Conservation (phyloP, 1,284 basidiomycete species). For the Anthracocystis walkeri region DNA sequence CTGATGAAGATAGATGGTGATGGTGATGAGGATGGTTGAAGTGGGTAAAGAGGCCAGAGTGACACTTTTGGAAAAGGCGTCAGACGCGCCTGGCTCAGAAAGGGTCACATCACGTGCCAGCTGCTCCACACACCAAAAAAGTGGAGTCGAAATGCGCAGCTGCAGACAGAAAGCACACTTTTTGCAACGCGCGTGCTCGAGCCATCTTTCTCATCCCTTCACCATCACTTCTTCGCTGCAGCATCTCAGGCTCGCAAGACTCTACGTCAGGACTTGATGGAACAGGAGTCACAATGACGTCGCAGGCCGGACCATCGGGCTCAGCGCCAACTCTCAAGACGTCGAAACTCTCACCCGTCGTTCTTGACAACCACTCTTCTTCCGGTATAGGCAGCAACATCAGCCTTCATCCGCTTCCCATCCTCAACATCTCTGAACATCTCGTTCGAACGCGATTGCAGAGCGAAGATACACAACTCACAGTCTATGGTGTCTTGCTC, state of each 20-base stretch:
- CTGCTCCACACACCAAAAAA: constrained; percentile 1
- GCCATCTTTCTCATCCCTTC: constrained; percentile 11
- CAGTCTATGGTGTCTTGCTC: constrained; percentile 89
- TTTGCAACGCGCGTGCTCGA: constrained; percentile 15
- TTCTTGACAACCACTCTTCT: constrained; percentile 38
- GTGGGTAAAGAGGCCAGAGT: constrained; percentile 1
- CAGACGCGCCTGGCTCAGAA: constrained; percentile 14
- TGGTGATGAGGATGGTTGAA: constrained; percentile 2
- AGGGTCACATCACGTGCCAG: constrained; percentile 31
- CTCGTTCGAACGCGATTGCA: constrained; percentile 85
- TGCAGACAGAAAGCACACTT: constrained; percentile 3
- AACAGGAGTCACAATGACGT: constrained; percentile 17
- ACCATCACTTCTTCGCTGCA: background rate
- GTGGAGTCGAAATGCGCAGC: constrained; percentile 38
- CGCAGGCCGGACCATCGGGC: constrained; percentile 29
- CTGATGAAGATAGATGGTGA: background rate
- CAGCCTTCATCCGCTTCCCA: constrained; percentile 83
- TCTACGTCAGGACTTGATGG: too few relatives aligned
- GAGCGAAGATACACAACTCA: constrained; percentile 21
- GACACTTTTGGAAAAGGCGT: constrained; percentile 1
- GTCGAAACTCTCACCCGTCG: constrained; percentile 42
- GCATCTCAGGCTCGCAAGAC: background rate
- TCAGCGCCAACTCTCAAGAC: constrained; percentile 20
- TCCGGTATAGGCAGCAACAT: constrained; percentile 44
- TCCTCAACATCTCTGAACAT: constrained; percentile 96